These are phyloP conservation scores for Cordia subcordata DNA, from an alignment of 257 asterid species.

Conservation along the genomic window DNA sequence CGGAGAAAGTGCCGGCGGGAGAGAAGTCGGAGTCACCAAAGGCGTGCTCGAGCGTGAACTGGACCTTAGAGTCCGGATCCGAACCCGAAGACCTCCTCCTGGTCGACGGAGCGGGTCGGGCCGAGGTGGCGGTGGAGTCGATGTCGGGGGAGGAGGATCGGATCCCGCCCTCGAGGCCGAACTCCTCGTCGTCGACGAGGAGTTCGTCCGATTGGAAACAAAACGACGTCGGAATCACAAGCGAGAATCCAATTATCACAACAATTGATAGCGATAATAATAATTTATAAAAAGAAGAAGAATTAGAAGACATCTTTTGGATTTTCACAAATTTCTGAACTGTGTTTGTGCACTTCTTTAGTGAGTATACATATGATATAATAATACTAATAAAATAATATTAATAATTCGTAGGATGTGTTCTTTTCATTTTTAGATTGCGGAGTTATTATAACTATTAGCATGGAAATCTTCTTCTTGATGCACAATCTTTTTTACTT, in stretches of 20 bases:
- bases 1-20: slow-evolving; percentile 85
- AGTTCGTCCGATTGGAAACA: slow-evolving; percentile 93
- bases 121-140: slow-evolving; percentile 19
- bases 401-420: no score
- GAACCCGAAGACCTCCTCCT: slow-evolving; percentile 43
- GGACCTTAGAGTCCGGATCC: slow-evolving; percentile 68
- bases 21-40: slow-evolving; percentile 84
- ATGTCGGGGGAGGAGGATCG: slow-evolving; percentile 26
- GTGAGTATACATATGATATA: no score
- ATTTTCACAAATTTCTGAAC: no score
- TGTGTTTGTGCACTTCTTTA: no score
- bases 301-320: no score
- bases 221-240: slow-evolving; percentile 25
- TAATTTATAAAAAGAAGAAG: neutral
- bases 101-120: slow-evolving; percentile 33
- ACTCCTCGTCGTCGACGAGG: slow-evolving; percentile 76
- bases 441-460: no score
- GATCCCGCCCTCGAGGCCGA: slow-evolving; percentile 68
- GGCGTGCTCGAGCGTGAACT: slow-evolving; percentile 80
- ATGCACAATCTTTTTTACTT: no score
- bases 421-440: no score
- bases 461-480: no score
- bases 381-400: no score
- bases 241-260: slow-evolving; percentile 8
- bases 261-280: neutral